These are phyloP conservation scores for Sporothrix protearum DNA, from an alignment of 2,329 filamentous ascomycete species.

Conservation along the genomic window DNA sequence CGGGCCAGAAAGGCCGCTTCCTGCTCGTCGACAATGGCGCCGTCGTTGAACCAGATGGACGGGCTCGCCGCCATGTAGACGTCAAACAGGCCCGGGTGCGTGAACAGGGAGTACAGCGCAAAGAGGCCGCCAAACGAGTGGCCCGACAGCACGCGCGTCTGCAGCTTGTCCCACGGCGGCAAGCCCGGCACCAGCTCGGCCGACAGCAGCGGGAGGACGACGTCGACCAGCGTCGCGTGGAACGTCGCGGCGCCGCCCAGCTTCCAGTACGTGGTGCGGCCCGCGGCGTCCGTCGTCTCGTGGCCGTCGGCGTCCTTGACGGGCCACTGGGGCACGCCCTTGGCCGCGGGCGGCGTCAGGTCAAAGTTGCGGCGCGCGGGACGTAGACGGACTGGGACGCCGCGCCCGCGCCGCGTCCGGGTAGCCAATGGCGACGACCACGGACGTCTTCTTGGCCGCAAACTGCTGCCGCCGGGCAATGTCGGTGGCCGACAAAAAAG, in stretches of 20 bases:
- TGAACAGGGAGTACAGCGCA: slow-evolving; percentile 21
- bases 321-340: slow-evolving; percentile 1
- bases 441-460: background rate
- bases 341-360: slow-evolving; percentile 21
- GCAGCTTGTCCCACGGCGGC: slow-evolving; percentile 16
- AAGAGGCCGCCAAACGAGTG: slow-evolving; percentile 26
- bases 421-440: slow-evolving; percentile 26
- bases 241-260: slow-evolving; percentile 7
- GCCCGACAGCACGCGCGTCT: slow-evolving; percentile 21
- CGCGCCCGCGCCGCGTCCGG: no score
- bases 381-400: slow-evolving; percentile 16
- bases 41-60: slow-evolving; percentile 25
- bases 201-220: slow-evolving; percentile 11
- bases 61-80: slow-evolving; percentile 24
- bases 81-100: slow-evolving; percentile 24
- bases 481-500: slow-evolving; percentile 24
- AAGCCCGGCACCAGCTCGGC: slow-evolving; percentile 5
- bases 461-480: slow-evolving; percentile 22
- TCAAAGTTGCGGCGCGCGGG: slow-evolving; percentile 9
- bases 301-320: slow-evolving; percentile 3
- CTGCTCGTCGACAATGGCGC: slow-evolving; percentile 15
- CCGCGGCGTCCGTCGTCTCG: background rate
- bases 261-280: background rate
- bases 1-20: background rate
- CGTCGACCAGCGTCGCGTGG: background rate